Base-by-base conservation (phyloP, 306 rosid species). In the Fagus crenata region DNA sequence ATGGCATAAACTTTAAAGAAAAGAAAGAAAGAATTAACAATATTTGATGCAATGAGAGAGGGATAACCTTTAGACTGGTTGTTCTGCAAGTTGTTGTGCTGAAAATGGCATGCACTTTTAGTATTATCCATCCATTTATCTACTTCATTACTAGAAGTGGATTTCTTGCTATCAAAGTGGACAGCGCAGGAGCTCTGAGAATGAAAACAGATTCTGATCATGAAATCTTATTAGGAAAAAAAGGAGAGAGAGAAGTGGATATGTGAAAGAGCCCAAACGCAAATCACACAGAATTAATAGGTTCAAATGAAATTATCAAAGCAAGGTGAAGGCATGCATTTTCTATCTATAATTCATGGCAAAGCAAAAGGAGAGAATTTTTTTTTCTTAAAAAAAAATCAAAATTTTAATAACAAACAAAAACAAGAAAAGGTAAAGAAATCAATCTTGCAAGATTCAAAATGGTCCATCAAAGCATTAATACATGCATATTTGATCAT, bases 81-180 rank as follows among this genome's bases (percentile, higher is more conserved):
- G 67, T 51, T 67, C 11, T 65, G 69, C 41, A 77, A 73, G 63
- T 74, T 36, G 71, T 77, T 77, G 33, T 74, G 79, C n/a, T 55
- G 49, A 40, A 83, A 11, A 54, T 43, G 79, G 71, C 85, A 78
- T 75, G 68, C 71, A 49, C 40, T 86, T 28, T 75, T 78, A 51
- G 84, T 83, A 36, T 85, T 80, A 75, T 88, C 89, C 76, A 86
- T 60, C 84, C 88, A 80, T 70, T 88, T 91, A 75, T 87, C 83
- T 75, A 79, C 75, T 46, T 85, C 86, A 59, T 69, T 75, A 65
- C 71, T 67, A 75, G 91, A 73, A 65, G 39, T 59, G 18, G 77
- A 71, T 9, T 22, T 31, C 73, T 78, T 69, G 53, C 18, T 67
- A 8, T 77, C 80, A 42, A n/a, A 35, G 63, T 53, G 32, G 31